Percentiles rank a stretch among this genome's conserved stretches.
phyloP scores from a whole-genome alignment of 208 protist genomes.

The Zelonia costaricensis region DNA sequence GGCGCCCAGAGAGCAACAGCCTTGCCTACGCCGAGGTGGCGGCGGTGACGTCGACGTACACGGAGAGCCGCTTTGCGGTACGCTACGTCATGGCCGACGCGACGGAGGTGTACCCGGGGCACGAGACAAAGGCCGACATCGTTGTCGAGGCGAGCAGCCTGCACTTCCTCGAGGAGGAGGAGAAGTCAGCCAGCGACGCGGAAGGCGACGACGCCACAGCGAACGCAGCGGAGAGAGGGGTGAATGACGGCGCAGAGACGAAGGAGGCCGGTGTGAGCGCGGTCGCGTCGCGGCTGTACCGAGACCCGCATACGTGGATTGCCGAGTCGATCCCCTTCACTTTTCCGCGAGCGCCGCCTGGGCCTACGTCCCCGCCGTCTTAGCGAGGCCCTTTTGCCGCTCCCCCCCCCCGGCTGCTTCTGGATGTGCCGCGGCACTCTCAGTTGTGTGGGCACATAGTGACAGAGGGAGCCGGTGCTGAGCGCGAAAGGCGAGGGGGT shows the following conservation, averaged over 20 bases:
- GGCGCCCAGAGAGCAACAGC: slow-evolving; percentile 1
- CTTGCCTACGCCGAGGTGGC: neutral
- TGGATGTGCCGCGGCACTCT: no score
- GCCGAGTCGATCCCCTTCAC: slow-evolving; percentile 33
- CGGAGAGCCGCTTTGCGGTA: slow-evolving; percentile 35
- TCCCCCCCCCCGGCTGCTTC: no score
- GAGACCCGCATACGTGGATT: slow-evolving; percentile 34
- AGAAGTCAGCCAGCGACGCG: neutral
- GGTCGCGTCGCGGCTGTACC: slow-evolving; percentile 26
- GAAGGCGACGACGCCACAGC: neutral
- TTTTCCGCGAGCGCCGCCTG: slow-evolving; percentile 6
- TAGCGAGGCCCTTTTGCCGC: no score
- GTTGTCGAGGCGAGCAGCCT: slow-evolving; percentile 18
- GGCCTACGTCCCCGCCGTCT: neutral
- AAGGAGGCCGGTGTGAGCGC: slow-evolving; percentile 1
- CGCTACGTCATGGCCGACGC: slow-evolving; percentile 26
- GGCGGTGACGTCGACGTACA: slow-evolving; percentile 9
- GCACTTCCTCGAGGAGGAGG: slow-evolving; percentile 21
- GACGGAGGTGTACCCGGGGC: slow-evolving; percentile 29
- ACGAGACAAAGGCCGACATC: slow-evolving; percentile 21
- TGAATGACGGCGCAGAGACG: neutral
- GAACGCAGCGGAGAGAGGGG: neutral
- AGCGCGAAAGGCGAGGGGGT: no score
- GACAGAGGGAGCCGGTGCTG: no score
- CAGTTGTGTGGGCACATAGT: no score